Base-by-base conservation (phyloP, 331 rosid genomes). In the Pyrus hybrid region DNA sequence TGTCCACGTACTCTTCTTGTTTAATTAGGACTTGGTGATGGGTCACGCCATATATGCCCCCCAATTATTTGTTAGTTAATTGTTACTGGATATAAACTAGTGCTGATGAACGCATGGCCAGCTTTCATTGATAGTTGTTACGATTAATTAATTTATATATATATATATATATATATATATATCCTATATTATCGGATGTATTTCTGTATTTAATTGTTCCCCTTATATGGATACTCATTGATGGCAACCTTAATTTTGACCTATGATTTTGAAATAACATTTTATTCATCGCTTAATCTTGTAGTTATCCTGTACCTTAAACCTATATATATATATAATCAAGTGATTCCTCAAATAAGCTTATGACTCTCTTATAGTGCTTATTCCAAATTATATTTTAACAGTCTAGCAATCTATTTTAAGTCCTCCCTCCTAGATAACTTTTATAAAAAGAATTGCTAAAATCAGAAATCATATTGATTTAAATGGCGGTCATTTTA, bases 191-290 rank as follows among this genome's bases (percentile, higher is more conserved):
- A 32, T 9, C 3, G 0, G 21, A 71, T n/a, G n/a, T 35, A 4
- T 53, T 53, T 43, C 49, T 20, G 21, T 3, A 29, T 20, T n/a
- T 22, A 72, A 21, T 33, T 33, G 16, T 35, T 58, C 25, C 35
- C 1, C 21, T 13, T 49, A 13, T 41, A 8, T 32, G 13, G 32
- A 35, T 72, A 17, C 57, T 35, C 30, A 23, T 25, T 37, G 76
- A 72, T 60, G 41, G 76, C 18, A 37, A 60, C 76, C 37, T 60
- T 60, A 35, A 37, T 21, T 60, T 60, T 72, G 57, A 72, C 76
- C 4, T 22, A 18, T 57, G n/a, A 4, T 6, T 58, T 8, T 57
- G 35, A 57, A 57, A 20, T 56, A 26, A 21, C 18, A 2, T 30
- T 70, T 57, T 72, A 22, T 57, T 33, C 53, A 32, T 21, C 4